Evolutionary conservation across 176 grass and related monocot genomes (phyloP), one percentile per base, ranked within the genome.

Genomic region (Secale cereale): DNA sequence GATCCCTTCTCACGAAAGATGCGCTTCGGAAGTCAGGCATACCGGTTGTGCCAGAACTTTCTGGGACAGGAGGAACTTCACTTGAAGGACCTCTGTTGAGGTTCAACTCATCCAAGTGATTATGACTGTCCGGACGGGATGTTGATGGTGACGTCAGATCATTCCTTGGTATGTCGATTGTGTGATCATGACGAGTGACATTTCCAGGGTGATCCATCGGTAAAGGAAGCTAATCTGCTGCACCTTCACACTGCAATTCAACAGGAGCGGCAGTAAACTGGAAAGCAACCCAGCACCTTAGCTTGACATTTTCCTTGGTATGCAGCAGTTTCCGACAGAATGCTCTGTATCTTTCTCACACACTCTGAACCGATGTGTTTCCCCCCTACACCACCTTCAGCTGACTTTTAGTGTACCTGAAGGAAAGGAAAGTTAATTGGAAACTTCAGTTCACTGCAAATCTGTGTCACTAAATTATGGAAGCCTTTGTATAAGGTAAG

Each of bases 141-240:
- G 57, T 76, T 79, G 92, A 98, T 45, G 85, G 41, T 61, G 85
- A 88, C 4, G 73, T 82, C 76, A 76, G 85, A 94, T 88, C 90
- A 78, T 81, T 81, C 69, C 80, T 88, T 79, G 89, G 87, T 88
- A 98, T 93, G 83, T 93, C 85, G 62, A 98, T 94, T 72, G 84
- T 88, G 87, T 94, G 91, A 35, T 95, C 91, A 61, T 28, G 78
- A 6, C 59, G 73, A 86, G 74, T 82, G 75, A 52, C 73, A 74
- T 90, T 91, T 88, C 63, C 84, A 80, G 45, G 20, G 39, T 68
- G 77, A 59, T 85, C 92, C 95, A 98, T 98, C 75, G 85, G 43
- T 32, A 85, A 79, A 82, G 82, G 75, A 70, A 25, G 27, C 35
- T 50, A 48, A 43, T 36, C 70, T 29, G 62, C 12, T 83, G 68